Base-by-base conservation (phyloP, 306 rosid species). In the Prunus salicina region DNA sequence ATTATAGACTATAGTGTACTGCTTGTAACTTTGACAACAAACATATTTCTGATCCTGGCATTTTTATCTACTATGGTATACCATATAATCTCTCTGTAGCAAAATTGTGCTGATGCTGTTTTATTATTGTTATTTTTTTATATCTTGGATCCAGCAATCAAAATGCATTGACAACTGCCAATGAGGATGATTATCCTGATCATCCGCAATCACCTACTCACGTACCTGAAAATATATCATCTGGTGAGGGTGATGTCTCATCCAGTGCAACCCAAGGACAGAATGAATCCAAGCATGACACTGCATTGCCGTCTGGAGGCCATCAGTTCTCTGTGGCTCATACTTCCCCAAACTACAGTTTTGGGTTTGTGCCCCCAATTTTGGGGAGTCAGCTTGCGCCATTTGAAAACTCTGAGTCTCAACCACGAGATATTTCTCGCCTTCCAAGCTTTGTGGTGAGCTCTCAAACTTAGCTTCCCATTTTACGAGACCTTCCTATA, bases 391-490 rank as follows among this genome's bases (percentile, higher is more conserved):
- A 90, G 83, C 88, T 89, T 82, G 66, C 91, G 57, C 83, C 89
- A 34, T 82, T 87, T 82, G 99, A 95, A 82, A 92, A 84, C 80
- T 86, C 93, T 3, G 97, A 91, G 76, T 70, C 96, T 85, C 97
- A 94, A 77, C 79, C 93, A 47, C 91, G 83, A 6, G 93, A 92
- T 70, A 73, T 81, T 75, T 92, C 97, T 66, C 91, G 95, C 69
- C 84, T 89, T 87, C 93, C 91, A 57, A 85, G 82, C 91, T 89
- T 85, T 84, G 89, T 94, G 22, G 96, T 94, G 84, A 92, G 97
- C 50, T 71, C 79, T 74, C 62, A 62, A n/a, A 58, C 71, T 67
- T 69, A 52, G 30, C 58, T 70, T 78, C 16, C 55, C 64, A 28
- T 74, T 53, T 65, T 65, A 24, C 15, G 6, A 55, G 18, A 30